A percentile compares a stretch with the other conserved stretches of the same genome.
phyloP scores from a whole-genome alignment of 140 eudicot genomes.

The Bidens hawaiensis region DNA sequence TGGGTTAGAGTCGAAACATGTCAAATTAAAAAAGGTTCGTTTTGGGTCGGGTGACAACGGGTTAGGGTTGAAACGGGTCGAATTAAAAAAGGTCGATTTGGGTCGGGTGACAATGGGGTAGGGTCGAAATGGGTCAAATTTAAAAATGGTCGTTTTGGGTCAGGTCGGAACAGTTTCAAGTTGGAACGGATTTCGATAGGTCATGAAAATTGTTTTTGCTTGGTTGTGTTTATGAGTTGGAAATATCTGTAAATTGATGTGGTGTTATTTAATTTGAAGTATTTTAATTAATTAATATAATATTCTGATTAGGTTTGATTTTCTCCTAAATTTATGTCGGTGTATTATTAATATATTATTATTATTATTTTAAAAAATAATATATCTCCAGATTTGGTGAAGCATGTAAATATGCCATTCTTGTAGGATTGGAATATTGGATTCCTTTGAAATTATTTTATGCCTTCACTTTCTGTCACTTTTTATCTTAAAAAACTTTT shows the following conservation, averaged over 20 bases:
- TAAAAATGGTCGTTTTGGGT: no score
- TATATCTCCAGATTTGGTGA: conserved; percentile 23
- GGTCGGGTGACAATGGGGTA: no score
- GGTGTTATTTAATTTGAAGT: conserved; percentile 8
- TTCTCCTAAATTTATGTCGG: conserved; percentile 28
- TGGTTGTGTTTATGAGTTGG: conserved; percentile 17
- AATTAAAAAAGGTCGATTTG: no score
- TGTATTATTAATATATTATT: conserved; percentile 1
- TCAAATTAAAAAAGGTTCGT: no score
- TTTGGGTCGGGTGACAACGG: no score
- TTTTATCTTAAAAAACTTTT: conserved; percentile 13
- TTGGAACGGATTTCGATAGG: conserved; percentile 4
- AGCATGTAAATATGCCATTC: conserved; percentile 26
- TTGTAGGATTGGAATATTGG: conserved; percentile 30
- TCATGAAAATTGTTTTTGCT: no score
- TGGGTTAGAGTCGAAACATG: no score
- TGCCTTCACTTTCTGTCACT: conserved; percentile 27
- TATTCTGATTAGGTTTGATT: conserved; percentile 18
- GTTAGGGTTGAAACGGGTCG: no score
- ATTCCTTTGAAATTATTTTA: conserved; percentile 27
- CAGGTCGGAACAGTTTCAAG: not conserved
- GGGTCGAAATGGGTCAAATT: no score
- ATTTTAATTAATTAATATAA: conserved; percentile 26
- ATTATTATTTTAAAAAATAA: no score
- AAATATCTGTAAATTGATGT: conserved; percentile 11